Base-by-base conservation (phyloP, 768 basidiomycete species). In the Hydnum rufescens region DNA sequence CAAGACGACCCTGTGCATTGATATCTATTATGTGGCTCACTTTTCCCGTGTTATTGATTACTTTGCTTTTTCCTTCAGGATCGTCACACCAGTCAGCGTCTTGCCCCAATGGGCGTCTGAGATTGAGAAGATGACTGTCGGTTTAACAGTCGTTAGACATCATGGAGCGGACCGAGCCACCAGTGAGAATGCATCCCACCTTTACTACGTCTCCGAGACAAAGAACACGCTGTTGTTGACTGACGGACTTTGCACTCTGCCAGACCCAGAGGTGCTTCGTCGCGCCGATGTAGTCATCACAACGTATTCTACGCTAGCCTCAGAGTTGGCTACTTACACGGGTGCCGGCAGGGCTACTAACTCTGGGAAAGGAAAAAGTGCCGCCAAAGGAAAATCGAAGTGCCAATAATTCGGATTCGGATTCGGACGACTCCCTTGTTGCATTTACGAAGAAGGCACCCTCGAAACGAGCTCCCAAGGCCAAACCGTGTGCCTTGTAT, bases 21-120 rank as follows among this genome's bases (percentile, higher is more conserved):
- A 26, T 13, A 32, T 6, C 49, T 30, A 34, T 50, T 50, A 13
- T 42, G n/a, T 5, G 5, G 51, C 23, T 28, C 42, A 6, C 54
- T 28, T 25, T 30, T n/a, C 28, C 44, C 19, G 3, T 32, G 32
- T 23, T 52, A 8, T 49, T 42, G 32, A 32, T 42, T 43, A 16
- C n/a, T n/a, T n/a, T n/a, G n/a, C n/a, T n/a, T n/a, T n/a, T n/a
- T n/a, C n/a, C n/a, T n/a, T 25, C 57, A 92, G 93, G 18, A 82
- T 97, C 32, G 68, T 96, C 29, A 85, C 82, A 50, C 93, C 93
- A 2, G 72, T 95, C 8, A 76, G 84, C 13, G 75, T 99, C 8
- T 78, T 95, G 51, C 74, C 74, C 8, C 95, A 99, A 64, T 99
- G 93, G 93, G 80, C 80, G 5, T 70, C 75, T 4, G 93, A 99